Evolutionary conservation across 345 rosid genomes (phyloP).

Genomic region (Brassica carinata): DNA sequence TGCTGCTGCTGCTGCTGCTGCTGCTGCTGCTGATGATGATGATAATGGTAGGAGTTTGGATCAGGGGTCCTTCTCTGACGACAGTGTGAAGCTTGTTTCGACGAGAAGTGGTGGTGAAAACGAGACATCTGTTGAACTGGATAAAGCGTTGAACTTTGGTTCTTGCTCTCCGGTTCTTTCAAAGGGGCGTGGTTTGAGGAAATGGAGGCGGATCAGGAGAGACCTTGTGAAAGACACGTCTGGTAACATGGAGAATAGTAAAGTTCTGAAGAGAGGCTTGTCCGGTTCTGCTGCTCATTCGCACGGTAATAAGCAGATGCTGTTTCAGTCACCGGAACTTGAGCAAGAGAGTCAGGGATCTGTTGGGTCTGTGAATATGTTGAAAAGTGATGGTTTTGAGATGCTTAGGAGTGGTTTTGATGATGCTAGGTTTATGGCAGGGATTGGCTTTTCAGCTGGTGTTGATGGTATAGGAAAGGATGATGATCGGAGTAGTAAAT

Average conservation of each 20-base stretch:
- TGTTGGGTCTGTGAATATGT: constrained; percentile 47
- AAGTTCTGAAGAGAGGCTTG: constrained; percentile 67
- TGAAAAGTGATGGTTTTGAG: constrained; percentile 42
- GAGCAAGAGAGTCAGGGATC: constrained; percentile 52
- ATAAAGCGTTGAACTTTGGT: constrained; percentile 34
- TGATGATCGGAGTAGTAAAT: constrained; percentile 75
- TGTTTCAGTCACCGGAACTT: constrained; percentile 33
- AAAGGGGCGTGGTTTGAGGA: constrained; percentile 82
- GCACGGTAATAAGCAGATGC: constrained; percentile 47
- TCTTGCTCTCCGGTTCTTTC: constrained; percentile 41
- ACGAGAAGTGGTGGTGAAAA: not conserved
- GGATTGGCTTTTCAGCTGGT: constrained; percentile 53
- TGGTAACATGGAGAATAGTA: constrained; percentile 46
- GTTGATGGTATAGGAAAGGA: constrained; percentile 57
- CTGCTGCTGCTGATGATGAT: constrained; percentile 4
- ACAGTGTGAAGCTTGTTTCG: constrained; percentile 34
- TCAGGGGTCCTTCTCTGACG: constrained; percentile 36
- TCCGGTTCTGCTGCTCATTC: constrained; percentile 43
- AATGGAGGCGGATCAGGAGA: constrained; percentile 86
- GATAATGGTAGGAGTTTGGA: constrained; percentile 29
- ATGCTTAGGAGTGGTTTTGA: constrained; percentile 24
- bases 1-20: not conserved
- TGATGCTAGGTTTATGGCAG: constrained; percentile 42
- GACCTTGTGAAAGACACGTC: constrained; percentile 57
- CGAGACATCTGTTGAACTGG: not conserved